Percentiles rank a stretch among this genome's conserved stretches.
Conservation (phyloP, 2,329 filamentous ascomycete genomes). For the Neofusicoccum kwambonambiense region DNA sequence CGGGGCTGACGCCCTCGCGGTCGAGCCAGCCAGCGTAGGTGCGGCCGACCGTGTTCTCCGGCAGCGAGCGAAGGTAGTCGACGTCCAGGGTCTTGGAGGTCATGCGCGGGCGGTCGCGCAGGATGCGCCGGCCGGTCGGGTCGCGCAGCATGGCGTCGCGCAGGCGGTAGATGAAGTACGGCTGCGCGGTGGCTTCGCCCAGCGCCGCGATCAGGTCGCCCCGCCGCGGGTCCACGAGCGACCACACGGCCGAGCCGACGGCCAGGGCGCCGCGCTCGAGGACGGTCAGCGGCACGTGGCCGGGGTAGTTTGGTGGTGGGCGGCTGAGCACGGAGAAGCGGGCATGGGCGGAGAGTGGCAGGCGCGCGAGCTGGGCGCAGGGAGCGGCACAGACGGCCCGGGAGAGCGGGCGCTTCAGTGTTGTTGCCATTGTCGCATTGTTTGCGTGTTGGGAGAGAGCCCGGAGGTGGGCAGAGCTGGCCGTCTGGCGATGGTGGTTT, state of each 20-base stretch:
- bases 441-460: not conserved
- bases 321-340: slow-evolving; percentile 80
- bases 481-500: slow-evolving; percentile 9
- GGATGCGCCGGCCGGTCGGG: slow-evolving; percentile 83
- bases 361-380: not conserved
- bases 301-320: slow-evolving; percentile 81
- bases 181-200: slow-evolving; percentile 91
- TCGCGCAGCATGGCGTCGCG: slow-evolving; percentile 85
- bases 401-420: slow-evolving; percentile 7
- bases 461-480: not conserved
- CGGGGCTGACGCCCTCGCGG: slow-evolving; percentile 86
- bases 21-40: slow-evolving; percentile 91
- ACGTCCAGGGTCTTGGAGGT: slow-evolving; percentile 71
- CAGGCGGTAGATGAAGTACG: slow-evolving; percentile 91
- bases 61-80: slow-evolving; percentile 67
- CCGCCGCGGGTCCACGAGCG: slow-evolving; percentile 72
- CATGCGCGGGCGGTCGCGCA: slow-evolving; percentile 85
- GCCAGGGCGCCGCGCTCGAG: slow-evolving; percentile 73
- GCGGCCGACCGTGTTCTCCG: slow-evolving; percentile 71
- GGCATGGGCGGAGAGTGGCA: not conserved
- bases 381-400: not conserved
- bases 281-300: slow-evolving; percentile 83
- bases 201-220: slow-evolving; percentile 90
- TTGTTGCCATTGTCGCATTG: slow-evolving; percentile 14
- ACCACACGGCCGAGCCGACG: slow-evolving; percentile 59